Evolutionary conservation across 106 monocot species (phyloP).

Genomic region (Phalaenopsis equestris): DNA sequence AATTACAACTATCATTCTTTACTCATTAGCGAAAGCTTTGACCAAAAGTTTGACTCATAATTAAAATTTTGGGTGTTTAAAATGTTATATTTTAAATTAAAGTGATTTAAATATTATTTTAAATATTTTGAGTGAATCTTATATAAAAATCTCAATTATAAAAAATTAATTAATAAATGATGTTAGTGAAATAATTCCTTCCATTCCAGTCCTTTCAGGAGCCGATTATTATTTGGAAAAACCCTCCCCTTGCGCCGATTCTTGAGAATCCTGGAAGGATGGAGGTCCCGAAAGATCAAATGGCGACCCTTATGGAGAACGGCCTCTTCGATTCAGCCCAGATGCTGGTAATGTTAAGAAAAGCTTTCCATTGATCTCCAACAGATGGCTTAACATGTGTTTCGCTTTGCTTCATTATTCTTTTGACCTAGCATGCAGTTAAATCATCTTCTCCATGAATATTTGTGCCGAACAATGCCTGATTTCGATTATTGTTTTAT

Average conservation of each 20-base stretch:
- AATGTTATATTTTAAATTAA: too few relatives aligned
- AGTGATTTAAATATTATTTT: too few relatives aligned
- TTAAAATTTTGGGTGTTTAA: too few relatives aligned
- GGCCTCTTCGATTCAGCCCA: conserved; percentile 80
- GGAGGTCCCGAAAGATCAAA: conserved; percentile 84
- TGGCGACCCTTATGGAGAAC: conserved; percentile 68
- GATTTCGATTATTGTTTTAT: background rate
- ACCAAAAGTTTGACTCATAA: too few relatives aligned
- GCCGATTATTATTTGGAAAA: too few relatives aligned
- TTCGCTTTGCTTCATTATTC: background rate
- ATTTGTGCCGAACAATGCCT: background rate
- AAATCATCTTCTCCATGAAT: background rate
- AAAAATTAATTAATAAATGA: too few relatives aligned
- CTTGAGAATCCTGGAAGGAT: conserved; percentile 15
- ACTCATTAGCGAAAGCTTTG: too few relatives aligned
- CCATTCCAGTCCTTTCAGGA: too few relatives aligned
- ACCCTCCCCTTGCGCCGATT: background rate
- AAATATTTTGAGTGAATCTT: too few relatives aligned
- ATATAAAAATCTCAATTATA: too few relatives aligned
- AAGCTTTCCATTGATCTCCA: background rate
- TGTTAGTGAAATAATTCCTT: too few relatives aligned
- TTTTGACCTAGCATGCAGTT: background rate
- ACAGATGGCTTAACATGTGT: background rate
- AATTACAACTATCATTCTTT: too few relatives aligned
- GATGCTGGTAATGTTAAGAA: conserved; percentile 45